These are phyloP conservation scores for Linaria vulgaris DNA, from an alignment of 257 asterid genomes.

Conservation along the genomic window DNA sequence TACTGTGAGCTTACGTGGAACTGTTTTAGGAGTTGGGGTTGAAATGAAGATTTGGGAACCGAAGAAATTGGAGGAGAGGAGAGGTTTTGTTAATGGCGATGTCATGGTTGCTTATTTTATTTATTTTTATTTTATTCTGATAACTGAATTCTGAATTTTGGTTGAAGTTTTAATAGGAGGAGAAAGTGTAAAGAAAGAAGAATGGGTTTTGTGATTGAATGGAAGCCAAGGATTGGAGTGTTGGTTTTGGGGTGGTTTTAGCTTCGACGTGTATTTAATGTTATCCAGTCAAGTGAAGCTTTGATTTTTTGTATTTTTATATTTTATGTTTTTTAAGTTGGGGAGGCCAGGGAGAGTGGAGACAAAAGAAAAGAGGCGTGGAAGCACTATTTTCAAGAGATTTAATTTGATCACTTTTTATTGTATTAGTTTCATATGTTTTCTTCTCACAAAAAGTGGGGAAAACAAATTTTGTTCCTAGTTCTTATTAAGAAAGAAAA, in stretches of 20 bases:
- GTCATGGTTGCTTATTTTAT: constrained; percentile 38
- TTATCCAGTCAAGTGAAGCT: constrained; percentile 40
- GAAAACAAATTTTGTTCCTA: no score
- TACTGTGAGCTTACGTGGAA: constrained; percentile 51
- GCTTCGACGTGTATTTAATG: constrained; percentile 41
- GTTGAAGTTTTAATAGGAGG: background rate
- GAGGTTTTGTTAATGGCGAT: constrained; percentile 43
- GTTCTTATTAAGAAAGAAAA: no score
- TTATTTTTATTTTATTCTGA: background rate
- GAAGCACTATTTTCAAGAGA: no score
- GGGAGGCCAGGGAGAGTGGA: no score
- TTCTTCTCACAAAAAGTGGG: no score
- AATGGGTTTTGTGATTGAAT: constrained; percentile 28
- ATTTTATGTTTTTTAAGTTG: background rate
- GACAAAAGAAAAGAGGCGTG: no score
- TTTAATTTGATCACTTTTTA: no score
- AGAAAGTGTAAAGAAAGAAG: no score
- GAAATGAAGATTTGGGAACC: constrained; percentile 60
- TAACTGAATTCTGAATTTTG: background rate
- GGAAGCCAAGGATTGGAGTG: constrained; percentile 40
- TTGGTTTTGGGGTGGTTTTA: constrained; percentile 43
- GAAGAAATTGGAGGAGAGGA: constrained; percentile 57
- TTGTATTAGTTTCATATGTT: no score
- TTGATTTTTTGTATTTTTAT: constrained; percentile 3
- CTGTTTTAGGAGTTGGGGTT: constrained; percentile 71